Percentiles rank a stretch among this genome's conserved stretches.
Evolutionary conservation across 352 stramenopile genomes (phyloP).

Genomic region (Phytophthora citricola): DNA sequence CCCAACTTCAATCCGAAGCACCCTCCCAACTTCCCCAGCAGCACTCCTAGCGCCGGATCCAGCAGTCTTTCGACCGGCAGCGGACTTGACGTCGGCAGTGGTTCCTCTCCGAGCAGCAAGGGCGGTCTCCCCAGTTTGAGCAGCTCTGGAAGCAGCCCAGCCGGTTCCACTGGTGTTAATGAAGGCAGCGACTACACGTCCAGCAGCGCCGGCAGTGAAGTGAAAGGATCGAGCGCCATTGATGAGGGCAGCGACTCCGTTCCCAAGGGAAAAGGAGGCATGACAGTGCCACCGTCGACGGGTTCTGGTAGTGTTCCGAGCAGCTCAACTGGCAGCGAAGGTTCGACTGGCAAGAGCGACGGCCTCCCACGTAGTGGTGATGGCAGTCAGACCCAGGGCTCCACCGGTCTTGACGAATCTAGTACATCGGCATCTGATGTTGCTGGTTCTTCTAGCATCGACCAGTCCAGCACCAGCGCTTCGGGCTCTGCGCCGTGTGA

Average conservation of each 20-base stretch:
- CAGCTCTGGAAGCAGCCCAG: slow-evolving; percentile 17
- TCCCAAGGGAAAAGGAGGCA: slow-evolving; percentile 5
- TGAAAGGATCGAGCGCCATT: slow-evolving; percentile 14
- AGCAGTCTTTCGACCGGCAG: slow-evolving; percentile 6
- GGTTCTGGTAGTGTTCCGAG: not conserved
- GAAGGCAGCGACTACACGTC: slow-evolving; percentile 13
- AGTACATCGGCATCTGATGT: not conserved
- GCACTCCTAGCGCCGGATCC: not conserved
- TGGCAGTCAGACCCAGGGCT: slow-evolving; percentile 5
- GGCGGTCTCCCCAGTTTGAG: slow-evolving; percentile 3
- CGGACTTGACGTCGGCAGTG: not conserved
- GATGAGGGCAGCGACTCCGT: slow-evolving; percentile 12
- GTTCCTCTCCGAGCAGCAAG: slow-evolving; percentile 1
- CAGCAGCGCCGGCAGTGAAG: slow-evolving; percentile 7
- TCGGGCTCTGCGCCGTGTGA: slow-evolving; percentile 10
- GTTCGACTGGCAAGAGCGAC: slow-evolving; percentile 8
- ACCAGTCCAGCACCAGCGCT: slow-evolving; percentile 6
- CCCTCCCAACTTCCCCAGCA: not conserved
- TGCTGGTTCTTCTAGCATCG: slow-evolving; percentile 10
- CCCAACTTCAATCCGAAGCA: too few species aligned
- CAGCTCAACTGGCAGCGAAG: not conserved
- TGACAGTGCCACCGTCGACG: slow-evolving; percentile 5
- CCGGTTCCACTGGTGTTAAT: slow-evolving; percentile 3
- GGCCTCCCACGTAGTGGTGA: not conserved
- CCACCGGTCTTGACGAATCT: not conserved